Evolutionary conservation across 2,329 filamentous ascomycete species (phyloP).

Genomic region (Talaromyces marneffei): DNA sequence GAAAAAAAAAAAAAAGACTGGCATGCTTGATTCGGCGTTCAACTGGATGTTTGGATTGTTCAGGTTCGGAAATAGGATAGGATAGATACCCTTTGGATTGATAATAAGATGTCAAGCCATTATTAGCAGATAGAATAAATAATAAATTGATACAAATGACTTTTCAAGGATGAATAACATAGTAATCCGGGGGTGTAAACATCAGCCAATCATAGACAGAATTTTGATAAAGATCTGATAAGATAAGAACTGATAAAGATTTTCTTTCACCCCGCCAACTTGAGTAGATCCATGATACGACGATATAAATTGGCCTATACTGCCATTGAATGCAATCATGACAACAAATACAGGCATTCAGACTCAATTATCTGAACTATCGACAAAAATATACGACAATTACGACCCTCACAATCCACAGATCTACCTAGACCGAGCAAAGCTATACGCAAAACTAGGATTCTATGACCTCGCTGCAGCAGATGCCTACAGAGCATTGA

Average conservation of each 20-base stretch:
- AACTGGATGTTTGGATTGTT: neutral
- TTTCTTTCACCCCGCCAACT: neutral
- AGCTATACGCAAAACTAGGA: constrained; percentile 64
- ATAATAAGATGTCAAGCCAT: neutral
- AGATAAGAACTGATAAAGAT: constrained; percentile 3
- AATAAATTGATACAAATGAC: neutral
- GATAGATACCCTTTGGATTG: neutral
- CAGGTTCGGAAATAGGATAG: neutral
- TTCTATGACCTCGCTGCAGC: constrained; percentile 87
- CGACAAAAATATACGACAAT: constrained; percentile 9
- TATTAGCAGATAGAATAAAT: neutral
- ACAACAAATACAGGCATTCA: neutral
- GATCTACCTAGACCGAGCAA: constrained; percentile 51
- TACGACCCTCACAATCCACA: constrained; percentile 38
- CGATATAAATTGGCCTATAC: neutral
- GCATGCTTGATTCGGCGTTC: neutral
- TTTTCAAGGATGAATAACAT: neutral
- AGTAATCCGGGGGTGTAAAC: neutral
- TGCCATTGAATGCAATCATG: neutral
- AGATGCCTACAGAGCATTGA: constrained; percentile 84
- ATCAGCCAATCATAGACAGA: neutral
- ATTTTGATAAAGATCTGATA: neutral
- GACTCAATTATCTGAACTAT: neutral
- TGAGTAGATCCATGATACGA: neutral
- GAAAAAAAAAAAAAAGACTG: neutral